A percentile compares a stretch with the other conserved stretches of the same genome.
Conservation (phyloP, 805 yeast species). For the Torulaspora franciscae region DNA sequence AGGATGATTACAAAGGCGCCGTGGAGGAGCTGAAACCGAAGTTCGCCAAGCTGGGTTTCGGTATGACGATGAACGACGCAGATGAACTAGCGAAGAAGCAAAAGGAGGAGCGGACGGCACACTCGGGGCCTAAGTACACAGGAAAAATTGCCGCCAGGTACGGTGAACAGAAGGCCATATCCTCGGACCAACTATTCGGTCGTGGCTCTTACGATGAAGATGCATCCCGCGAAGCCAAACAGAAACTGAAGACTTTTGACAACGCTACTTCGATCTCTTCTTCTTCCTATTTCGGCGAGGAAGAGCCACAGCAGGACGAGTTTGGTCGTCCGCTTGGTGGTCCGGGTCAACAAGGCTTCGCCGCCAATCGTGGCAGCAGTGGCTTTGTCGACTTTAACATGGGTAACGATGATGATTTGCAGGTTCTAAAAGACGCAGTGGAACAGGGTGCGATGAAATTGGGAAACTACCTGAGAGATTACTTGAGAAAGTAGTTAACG, state of each 20-base stretch:
- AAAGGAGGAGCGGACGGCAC: constrained; percentile 38
- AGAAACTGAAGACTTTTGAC: constrained; percentile 73
- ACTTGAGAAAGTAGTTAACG: constrained; percentile 44
- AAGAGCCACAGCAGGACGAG: constrained; percentile 42
- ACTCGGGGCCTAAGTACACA: constrained; percentile 57
- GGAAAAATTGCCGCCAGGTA: constrained; percentile 73
- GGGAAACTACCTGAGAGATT: constrained; percentile 81
- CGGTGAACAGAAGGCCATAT: constrained; percentile 88
- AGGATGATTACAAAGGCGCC: constrained; percentile 12
- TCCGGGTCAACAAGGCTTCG: constrained; percentile 16
- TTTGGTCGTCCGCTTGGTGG: constrained; percentile 16
- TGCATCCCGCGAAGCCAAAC: constrained; percentile 72
- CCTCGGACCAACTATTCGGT: constrained; percentile 92
- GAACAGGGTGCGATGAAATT: constrained; percentile 92
- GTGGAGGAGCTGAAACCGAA: constrained; percentile 47
- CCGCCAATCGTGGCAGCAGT: constrained; percentile 24
- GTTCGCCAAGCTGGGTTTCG: constrained; percentile 83
- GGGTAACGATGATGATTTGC: constrained; percentile 84
- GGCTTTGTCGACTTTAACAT: constrained; percentile 62
- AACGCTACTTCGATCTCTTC: constrained; percentile 92
- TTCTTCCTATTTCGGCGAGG: constrained; percentile 86
- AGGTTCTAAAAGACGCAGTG: constrained; percentile 81
- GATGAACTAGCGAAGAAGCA: constrained; percentile 41
- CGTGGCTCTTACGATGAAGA: constrained; percentile 76
- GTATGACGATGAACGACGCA: constrained; percentile 70